phyloP scores from a whole-genome alignment of 2,329 filamentous ascomycete genomes.

The Aspergillus pseudoterreus region DNA sequence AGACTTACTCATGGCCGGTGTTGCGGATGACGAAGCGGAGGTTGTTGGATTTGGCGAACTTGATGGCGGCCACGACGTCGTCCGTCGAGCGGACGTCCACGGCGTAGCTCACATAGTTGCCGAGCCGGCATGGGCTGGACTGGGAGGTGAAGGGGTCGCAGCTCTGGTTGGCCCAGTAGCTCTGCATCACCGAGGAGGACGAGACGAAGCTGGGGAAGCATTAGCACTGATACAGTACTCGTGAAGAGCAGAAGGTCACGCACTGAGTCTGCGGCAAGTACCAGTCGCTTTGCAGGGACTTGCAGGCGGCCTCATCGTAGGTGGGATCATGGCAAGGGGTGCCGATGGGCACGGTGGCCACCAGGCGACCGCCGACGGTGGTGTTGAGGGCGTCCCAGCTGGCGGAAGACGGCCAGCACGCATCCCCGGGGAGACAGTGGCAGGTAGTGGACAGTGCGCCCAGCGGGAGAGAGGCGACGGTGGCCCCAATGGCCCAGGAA shows the following conservation, averaged over 20 bases:
- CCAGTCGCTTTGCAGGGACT: constrained; percentile 19
- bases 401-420: constrained; percentile 35
- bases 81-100: constrained; percentile 30
- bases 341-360: constrained; percentile 38
- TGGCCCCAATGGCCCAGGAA: too few relatives aligned
- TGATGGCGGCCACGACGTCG: constrained; percentile 27
- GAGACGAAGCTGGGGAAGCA: constrained; percentile 16
- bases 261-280: constrained; percentile 27
- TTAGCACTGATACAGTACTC: neutral
- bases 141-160: constrained; percentile 28
- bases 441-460: constrained; percentile 7
- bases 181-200: constrained; percentile 32
- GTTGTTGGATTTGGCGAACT: constrained; percentile 48
- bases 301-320: constrained; percentile 20
- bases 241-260: neutral
- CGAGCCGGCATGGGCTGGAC: constrained; percentile 22
- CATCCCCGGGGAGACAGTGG: constrained; percentile 31
- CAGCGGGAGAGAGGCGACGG: neutral
- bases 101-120: constrained; percentile 31
- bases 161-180: constrained; percentile 29
- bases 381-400: constrained; percentile 34
- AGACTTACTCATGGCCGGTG: constrained; percentile 39
- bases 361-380: constrained; percentile 35
- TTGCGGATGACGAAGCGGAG: constrained; percentile 48
- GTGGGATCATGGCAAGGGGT: constrained; percentile 32